Conservation (phyloP, 179 eudicot species). For the Heliamphora pulchella region DNA sequence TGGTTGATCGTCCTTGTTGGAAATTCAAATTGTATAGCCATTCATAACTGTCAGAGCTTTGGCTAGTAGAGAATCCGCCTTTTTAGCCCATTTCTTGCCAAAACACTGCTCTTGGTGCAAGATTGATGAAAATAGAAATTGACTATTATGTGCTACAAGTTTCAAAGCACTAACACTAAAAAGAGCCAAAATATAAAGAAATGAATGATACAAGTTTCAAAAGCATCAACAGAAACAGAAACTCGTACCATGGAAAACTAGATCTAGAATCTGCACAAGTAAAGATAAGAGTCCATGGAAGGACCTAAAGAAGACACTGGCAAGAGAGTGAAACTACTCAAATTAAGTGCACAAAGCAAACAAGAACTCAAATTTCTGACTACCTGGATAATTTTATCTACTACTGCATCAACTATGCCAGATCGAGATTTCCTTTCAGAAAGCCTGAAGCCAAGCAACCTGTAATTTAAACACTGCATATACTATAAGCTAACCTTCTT, state of each 20-base stretch:
- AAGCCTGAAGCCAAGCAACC: conserved; percentile 71
- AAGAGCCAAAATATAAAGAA: neutral
- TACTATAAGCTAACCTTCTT: conserved; percentile 20
- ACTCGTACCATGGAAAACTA: neutral
- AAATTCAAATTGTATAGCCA: no score
- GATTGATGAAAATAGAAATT: neutral
- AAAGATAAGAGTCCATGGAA: neutral
- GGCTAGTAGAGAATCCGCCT: conserved; percentile 1
- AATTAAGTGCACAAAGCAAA: conserved; percentile 9
- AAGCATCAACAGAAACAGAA: neutral
- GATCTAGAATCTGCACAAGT: neutral
- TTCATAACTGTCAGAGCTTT: neutral
- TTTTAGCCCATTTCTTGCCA: no score
- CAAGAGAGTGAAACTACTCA: conserved; percentile 3
- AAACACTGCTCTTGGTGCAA: no score
- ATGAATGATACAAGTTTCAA: neutral
- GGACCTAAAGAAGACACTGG: neutral
- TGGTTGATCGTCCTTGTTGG: no score
- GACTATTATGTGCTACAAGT: neutral
- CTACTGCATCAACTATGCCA: conserved; percentile 27
- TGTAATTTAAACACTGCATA: conserved; percentile 61
- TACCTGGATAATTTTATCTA: conserved; percentile 57
- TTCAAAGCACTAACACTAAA: neutral
- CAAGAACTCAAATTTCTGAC: conserved; percentile 9
- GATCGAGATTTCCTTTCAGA: conserved; percentile 42